A percentile compares a stretch with the other conserved stretches of the same genome.
Evolutionary conservation across 345 rosid species (phyloP).

Genomic region (Hypericum androsaemum): DNA sequence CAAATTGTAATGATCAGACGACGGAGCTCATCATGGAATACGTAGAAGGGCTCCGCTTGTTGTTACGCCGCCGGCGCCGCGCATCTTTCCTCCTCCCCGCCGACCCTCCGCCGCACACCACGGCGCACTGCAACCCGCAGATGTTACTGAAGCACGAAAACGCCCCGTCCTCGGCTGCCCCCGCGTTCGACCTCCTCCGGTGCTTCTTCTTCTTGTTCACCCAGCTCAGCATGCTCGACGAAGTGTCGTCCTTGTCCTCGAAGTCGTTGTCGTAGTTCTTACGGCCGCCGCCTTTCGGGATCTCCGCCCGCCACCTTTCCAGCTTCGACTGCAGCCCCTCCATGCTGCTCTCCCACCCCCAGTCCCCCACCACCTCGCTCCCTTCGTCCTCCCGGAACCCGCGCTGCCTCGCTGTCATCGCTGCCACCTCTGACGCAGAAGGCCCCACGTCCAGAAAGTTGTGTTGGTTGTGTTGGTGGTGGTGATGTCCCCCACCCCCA

Average conservation of each 20-base stretch:
- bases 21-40: too few species aligned
- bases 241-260: too few species aligned
- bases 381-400: conserved; percentile 32
- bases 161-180: conserved; percentile 28
- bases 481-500: too few species aligned
- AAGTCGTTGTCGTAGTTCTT: conserved; percentile 14
- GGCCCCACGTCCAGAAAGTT: conserved; percentile 60
- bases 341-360: conserved; percentile 56
- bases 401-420: conserved; percentile 28
- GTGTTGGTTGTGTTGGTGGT: conserved; percentile 7
- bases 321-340: conserved; percentile 78
- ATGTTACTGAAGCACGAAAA: conserved; percentile 64
- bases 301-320: conserved; percentile 72
- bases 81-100: conserved; percentile 11
- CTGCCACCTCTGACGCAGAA: conserved; percentile 80
- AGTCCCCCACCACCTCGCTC: conserved; percentile 37
- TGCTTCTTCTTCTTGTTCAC: too few species aligned
- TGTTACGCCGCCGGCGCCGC: too few species aligned
- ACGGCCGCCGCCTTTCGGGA: conserved; percentile 31
- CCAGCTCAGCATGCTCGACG: too few species aligned
- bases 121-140: conserved; percentile 62
- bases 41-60: too few species aligned
- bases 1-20: too few species aligned
- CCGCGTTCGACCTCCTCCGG: too few species aligned
- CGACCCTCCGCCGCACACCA: conserved; percentile 47